A percentile compares a stretch with the other conserved stretches of the same genome.
These are phyloP conservation scores for Diplosphaera chodatii DNA, from an alignment of 139 green algal genomes.

Conservation along the genomic window DNA sequence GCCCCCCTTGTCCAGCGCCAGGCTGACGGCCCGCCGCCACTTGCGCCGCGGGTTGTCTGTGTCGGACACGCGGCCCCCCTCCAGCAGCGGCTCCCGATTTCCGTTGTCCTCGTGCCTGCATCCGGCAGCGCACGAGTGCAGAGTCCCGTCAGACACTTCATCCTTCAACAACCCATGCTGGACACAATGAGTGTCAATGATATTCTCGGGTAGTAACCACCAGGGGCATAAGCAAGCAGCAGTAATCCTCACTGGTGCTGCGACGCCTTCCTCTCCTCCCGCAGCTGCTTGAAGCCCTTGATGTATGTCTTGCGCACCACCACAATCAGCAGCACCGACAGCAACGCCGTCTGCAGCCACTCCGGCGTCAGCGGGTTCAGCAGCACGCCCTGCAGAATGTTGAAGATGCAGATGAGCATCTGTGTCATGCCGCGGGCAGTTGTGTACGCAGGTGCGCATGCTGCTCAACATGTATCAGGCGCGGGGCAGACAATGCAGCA, in stretches of 20 bases:
- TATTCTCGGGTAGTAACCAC: no score
- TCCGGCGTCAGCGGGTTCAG: slow-evolving; percentile 16
- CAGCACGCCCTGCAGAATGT: slow-evolving; percentile 16
- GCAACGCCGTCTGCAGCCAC: slow-evolving; percentile 21
- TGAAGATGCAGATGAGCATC: neutral
- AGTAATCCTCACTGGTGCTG: no score
- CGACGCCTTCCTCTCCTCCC: neutral
- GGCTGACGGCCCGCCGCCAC: neutral
- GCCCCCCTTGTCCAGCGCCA: neutral
- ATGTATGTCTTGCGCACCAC: slow-evolving; percentile 17
- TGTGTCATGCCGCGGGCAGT: no score
- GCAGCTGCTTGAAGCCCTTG: slow-evolving; percentile 13
- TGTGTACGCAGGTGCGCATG: no score
- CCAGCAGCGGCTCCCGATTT: neutral
- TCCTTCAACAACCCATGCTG: no score
- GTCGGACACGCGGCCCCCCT: neutral
- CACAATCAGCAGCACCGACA: slow-evolving; percentile 22
- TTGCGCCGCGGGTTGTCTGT: neutral
- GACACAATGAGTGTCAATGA: no score
- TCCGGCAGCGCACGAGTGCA: no score
- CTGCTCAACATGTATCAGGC: no score
- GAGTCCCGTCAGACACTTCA: no score
- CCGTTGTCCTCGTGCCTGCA: neutral
- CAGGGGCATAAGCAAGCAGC: no score
- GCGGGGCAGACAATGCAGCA: neutral